phyloP scores from a whole-genome alignment of 2,329 filamentous ascomycete species.

The Coniochaeta hoffmannii region DNA sequence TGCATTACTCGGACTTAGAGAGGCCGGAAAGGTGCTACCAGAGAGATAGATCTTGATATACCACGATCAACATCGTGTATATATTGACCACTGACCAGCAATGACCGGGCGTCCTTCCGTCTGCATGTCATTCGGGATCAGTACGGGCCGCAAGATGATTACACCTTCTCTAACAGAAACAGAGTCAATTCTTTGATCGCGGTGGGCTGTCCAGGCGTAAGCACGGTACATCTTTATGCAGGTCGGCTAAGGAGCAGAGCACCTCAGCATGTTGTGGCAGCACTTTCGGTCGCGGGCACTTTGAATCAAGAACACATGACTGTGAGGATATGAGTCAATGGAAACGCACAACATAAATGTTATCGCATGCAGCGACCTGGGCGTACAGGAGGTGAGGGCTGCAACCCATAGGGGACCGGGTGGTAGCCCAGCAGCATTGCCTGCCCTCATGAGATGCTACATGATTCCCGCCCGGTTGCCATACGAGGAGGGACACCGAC shows the following conservation, averaged over 20 bases:
- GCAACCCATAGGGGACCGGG: not conserved
- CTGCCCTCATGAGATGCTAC: no score
- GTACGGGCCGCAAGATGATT: not conserved
- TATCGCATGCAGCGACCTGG: not conserved
- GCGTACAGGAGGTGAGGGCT: not conserved
- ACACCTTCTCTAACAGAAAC: not conserved
- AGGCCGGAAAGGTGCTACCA: not conserved
- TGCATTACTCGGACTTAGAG: not conserved
- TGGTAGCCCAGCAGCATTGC: not conserved
- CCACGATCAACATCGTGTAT: not conserved
- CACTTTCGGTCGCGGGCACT: not conserved
- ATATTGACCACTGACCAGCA: not conserved
- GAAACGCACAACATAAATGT: not conserved
- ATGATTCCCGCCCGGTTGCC: no score
- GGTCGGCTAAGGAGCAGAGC: not conserved
- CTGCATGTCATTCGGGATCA: not conserved
- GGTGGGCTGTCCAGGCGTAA: not conserved
- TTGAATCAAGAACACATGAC: not conserved
- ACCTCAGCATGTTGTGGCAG: not conserved
- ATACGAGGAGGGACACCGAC: no score
- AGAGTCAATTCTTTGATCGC: not conserved
- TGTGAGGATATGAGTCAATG: not conserved
- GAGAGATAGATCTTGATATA: not conserved
- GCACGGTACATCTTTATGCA: not conserved
- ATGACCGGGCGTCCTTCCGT: not conserved